Base-by-base conservation (phyloP, 2,329 filamentous ascomycete genomes). In the Claviceps maximensis region DNA sequence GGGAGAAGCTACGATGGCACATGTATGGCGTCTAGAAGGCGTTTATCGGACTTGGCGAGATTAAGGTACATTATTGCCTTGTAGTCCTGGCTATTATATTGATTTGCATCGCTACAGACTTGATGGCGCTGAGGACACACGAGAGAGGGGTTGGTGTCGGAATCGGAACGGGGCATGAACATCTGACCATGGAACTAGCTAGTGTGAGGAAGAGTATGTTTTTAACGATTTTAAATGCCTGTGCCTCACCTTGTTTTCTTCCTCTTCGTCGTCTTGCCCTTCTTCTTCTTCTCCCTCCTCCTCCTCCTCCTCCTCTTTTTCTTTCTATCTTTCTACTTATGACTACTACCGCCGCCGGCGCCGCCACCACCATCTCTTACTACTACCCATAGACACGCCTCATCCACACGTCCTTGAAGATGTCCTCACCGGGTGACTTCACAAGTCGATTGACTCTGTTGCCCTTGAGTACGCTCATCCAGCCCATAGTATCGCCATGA, bases 391-490 rank as follows among this genome's bases (percentile, higher is more conserved):
- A 87, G 3, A 91, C 63, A 57, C 79, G 75, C 61, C 81, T 71
- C 69, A 91, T 73, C 61, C 89, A 66, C 57, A 82, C 74, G 38
- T 74, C 73, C 38, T 82, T 85, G 71, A 90, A 89, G 42, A 71
- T 68, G 8, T 82, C 75, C 59, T 79, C 76, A 2, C 84, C 88
- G 0, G 87, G 88, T 57, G 85, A 79, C 27, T 68, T 71, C 49
- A 87, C 75, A 66, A 90, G 84, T 64, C 88, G 79, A 67, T 81
- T 79, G 58, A 98, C 77, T 52, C 87, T 78, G 70, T 97, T 98
- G 6, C 90, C 89, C 61, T 80, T 83, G 58, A 71, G 74, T 15
- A 70, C 66, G 65, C 84, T 88, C 62, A 93, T 67, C 93, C 93
- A 97, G 51, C 71, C 84, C 73, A 60, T 79, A 69, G 68, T 82